Evolutionary conservation across 192 early-diverging fungal species (phyloP).

Genomic region (Coemansia sp.): DNA sequence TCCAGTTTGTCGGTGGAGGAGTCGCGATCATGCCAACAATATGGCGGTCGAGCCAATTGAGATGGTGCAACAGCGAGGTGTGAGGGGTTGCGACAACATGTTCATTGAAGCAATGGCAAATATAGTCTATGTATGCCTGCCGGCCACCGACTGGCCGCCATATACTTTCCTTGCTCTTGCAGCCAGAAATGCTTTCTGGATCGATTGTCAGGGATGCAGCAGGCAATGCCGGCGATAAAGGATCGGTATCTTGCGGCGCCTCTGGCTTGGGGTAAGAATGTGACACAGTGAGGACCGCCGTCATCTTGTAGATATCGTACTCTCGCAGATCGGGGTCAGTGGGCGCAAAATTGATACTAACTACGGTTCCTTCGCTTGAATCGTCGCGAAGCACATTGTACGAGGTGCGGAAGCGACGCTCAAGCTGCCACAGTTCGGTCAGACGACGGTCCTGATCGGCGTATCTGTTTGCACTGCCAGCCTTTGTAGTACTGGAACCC

Average conservation of each 20-base stretch:
- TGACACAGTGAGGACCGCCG: constrained; percentile 17
- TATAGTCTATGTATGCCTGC: constrained; percentile 20
- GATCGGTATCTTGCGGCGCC: constrained; percentile 15
- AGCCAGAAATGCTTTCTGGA: constrained; percentile 29
- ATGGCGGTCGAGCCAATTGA: constrained; percentile 61
- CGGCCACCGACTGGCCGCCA: constrained; percentile 30
- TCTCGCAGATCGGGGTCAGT: constrained; percentile 44
- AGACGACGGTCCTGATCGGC: constrained; percentile 17
- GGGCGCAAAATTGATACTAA: constrained; percentile 35
- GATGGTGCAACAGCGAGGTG: constrained; percentile 43
- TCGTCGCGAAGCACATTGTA: constrained; percentile 21
- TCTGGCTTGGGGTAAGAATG: constrained; percentile 23
- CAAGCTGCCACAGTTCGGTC: constrained; percentile 46
- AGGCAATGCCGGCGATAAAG: constrained; percentile 12
- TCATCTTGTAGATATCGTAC: constrained; percentile 34
- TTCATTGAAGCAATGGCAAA: constrained; percentile 25
- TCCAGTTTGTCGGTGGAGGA: constrained; percentile 17
- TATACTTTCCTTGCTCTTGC: constrained; percentile 38
- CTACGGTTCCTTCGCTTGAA: constrained; percentile 2
- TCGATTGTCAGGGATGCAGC: constrained; percentile 25
- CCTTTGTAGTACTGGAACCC: not conserved
- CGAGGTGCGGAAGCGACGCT: constrained; percentile 50
- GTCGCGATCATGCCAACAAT: constrained; percentile 26
- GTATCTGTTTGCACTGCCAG: not conserved
- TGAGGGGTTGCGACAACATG: constrained; percentile 28